A percentile compares a stretch with the other conserved stretches of the same genome.
Evolutionary conservation across 2,329 filamentous ascomycete genomes (phyloP).

Genomic region (Fusarium sterilihyphosum): DNA sequence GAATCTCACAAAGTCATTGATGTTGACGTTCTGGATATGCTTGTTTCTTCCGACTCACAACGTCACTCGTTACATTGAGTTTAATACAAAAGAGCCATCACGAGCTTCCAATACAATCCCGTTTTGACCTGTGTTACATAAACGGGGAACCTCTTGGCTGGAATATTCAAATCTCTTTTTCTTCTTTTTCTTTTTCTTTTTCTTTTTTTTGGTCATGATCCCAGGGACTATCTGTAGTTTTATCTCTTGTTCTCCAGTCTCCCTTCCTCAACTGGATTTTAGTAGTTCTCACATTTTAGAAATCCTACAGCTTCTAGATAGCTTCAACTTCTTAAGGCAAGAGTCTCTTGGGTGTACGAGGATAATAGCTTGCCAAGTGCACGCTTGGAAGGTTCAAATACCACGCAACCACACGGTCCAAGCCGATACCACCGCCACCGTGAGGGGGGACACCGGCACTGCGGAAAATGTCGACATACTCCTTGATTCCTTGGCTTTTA

Average conservation of each 20-base stretch:
- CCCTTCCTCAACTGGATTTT: conserved; percentile 5
- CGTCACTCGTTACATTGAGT: neutral
- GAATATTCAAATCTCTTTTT: neutral
- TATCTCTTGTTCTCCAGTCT: neutral
- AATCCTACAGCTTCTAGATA: neutral
- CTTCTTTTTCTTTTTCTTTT: neutral
- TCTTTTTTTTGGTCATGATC: neutral
- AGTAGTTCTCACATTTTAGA: neutral
- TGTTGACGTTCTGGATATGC: neutral
- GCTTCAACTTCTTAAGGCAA: conserved; percentile 52
- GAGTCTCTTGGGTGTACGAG: conserved; percentile 68
- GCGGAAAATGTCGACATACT: conserved; percentile 85
- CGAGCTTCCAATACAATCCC: neutral
- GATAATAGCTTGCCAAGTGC: conserved; percentile 67
- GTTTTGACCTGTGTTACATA: neutral
- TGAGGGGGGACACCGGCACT: conserved; percentile 89
- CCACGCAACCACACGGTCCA: conserved; percentile 84
- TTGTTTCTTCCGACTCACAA: neutral
- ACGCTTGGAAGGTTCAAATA: conserved; percentile 68
- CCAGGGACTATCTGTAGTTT: neutral
- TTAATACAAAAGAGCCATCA: neutral
- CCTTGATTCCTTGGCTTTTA: conserved; percentile 77
- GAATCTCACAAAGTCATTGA: neutral
- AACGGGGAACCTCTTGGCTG: neutral
- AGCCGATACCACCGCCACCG: conserved; percentile 87